A percentile compares a stretch with the other conserved stretches of the same genome.
Conservation (phyloP, 805 yeast species). For the Starmera dryadoides region DNA sequence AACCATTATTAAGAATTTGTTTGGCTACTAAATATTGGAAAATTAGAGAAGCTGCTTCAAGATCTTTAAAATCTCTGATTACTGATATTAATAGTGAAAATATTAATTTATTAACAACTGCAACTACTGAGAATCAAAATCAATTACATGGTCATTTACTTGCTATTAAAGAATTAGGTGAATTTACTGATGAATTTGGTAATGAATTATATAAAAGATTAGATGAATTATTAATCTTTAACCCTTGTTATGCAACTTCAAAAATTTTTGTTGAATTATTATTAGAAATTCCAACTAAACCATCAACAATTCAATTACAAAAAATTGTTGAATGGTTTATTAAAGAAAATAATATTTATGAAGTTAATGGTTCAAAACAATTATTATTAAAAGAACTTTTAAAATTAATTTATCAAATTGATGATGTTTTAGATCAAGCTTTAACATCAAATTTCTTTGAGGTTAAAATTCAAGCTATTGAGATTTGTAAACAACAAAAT, state of each 20-base stretch:
- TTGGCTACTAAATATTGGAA: conserved; percentile 64
- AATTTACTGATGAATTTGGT: conserved; percentile 4
- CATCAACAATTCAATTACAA: conserved; percentile 6
- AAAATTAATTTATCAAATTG: conserved; percentile 20
- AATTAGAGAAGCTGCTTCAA: conserved; percentile 80
- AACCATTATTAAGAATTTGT: conserved; percentile 37
- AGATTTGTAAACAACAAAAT: conserved; percentile 17
- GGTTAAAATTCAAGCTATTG: conserved; percentile 36
- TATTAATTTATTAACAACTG: conserved; percentile 14
- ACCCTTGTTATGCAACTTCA: conserved; percentile 25
- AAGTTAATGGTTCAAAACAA: conserved; percentile 44
- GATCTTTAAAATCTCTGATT: conserved; percentile 50
- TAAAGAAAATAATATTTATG: conserved; percentile 16
- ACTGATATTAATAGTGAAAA: conserved; percentile 25
- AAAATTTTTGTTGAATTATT: conserved; percentile 26
- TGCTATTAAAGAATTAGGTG: conserved; percentile 33
- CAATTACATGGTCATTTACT: conserved; percentile 53
- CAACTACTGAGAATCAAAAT: conserved; percentile 29
- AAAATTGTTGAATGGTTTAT: conserved; percentile 30
- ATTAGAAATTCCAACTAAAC: conserved; percentile 1
- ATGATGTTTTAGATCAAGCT: conserved; percentile 25
- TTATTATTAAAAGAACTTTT: conserved; percentile 31
- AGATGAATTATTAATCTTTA: conserved; percentile 12
- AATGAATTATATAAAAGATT: conserved; percentile 3
- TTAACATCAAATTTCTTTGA: conserved; percentile 34